Evolutionary conservation across 2,329 filamentous ascomycete genomes (phyloP).

Genomic region (Fusarium brevicatenulatum): DNA sequence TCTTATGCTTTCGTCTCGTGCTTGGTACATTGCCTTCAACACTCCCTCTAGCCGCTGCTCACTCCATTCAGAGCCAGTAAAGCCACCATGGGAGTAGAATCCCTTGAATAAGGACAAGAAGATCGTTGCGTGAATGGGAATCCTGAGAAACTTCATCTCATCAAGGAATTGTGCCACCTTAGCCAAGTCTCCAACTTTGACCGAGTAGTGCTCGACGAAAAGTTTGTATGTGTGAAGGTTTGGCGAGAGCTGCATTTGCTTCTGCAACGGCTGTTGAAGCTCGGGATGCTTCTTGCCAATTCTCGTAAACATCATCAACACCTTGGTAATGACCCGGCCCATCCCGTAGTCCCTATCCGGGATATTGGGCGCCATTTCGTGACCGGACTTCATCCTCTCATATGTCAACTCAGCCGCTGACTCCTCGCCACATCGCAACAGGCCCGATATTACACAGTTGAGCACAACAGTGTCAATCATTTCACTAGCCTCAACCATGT

Average conservation of each 20-base stretch:
- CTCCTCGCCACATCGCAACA: slow-evolving; percentile 81
- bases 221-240: slow-evolving; percentile 83
- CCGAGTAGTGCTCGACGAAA: slow-evolving; percentile 78
- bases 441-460: slow-evolving; percentile 84
- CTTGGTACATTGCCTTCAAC: slow-evolving; percentile 71
- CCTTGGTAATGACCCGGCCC: slow-evolving; percentile 62
- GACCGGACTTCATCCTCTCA: slow-evolving; percentile 78
- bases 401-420: slow-evolving; percentile 84
- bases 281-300: slow-evolving; percentile 65
- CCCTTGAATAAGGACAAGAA: slow-evolving; percentile 86
- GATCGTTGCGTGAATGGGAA: slow-evolving; percentile 78
- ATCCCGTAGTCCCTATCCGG: slow-evolving; percentile 59
- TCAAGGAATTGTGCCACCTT: slow-evolving; percentile 76
- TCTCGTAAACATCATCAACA: slow-evolving; percentile 67
- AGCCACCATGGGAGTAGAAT: slow-evolving; percentile 78
- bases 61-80: slow-evolving; percentile 75
- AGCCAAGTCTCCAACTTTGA: slow-evolving; percentile 74
- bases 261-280: slow-evolving; percentile 66
- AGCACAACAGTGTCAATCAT: slow-evolving; percentile 88
- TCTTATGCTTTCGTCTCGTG: slow-evolving; percentile 58
- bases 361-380: slow-evolving; percentile 53
- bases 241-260: slow-evolving; percentile 73
- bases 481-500: slow-evolving; percentile 86
- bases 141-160: slow-evolving; percentile 78
- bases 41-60: slow-evolving; percentile 72